A percentile compares a stretch with the other conserved stretches of the same genome.
These are phyloP conservation scores for Filosporella fistucella DNA, from an alignment of 495 filamentous ascomycete genomes.

Conservation along the genomic window DNA sequence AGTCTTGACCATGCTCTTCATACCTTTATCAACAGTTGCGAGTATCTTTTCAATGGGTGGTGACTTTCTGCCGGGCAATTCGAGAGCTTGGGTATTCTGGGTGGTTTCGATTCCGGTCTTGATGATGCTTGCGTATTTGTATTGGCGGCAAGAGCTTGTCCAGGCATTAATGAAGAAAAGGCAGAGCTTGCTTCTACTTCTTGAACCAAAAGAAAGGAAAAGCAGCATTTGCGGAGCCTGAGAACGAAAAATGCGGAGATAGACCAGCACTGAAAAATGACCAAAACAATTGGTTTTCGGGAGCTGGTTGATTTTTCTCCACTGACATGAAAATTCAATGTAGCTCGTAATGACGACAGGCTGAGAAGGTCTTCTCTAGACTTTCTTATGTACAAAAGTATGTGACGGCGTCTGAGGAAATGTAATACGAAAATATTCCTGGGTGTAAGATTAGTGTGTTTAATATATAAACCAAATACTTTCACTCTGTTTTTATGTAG, in stretches of 20 bases:
- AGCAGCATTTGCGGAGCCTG: background rate
- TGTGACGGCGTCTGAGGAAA: background rate
- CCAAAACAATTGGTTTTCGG: background rate
- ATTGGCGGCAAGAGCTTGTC: constrained; percentile 12
- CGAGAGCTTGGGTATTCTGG: constrained; percentile 10
- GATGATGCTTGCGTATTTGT: constrained; percentile 13
- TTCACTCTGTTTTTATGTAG: background rate
- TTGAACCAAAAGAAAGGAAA: constrained; percentile 2
- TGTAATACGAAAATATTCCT: background rate
- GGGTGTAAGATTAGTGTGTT: background rate
- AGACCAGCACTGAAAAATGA: background rate
- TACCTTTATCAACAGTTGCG: constrained; percentile 14
- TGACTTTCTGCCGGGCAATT: constrained; percentile 10
- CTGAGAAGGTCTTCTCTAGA: background rate
- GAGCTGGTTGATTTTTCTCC: background rate
- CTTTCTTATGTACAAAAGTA: background rate
- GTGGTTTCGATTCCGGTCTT: constrained; percentile 11
- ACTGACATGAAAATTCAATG: background rate
- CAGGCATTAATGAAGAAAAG: constrained; percentile 4
- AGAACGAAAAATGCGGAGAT: background rate
- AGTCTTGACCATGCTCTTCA: constrained; percentile 13
- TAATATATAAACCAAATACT: background rate
- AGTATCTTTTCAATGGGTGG: constrained; percentile 13
- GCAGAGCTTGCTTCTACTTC: constrained; percentile 8
- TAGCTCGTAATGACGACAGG: background rate